Evolutionary conservation across 768 basidiomycete species (phyloP), one percentile per base, ranked within the genome.

Genomic region (Gloeostereum incarnatum): DNA sequence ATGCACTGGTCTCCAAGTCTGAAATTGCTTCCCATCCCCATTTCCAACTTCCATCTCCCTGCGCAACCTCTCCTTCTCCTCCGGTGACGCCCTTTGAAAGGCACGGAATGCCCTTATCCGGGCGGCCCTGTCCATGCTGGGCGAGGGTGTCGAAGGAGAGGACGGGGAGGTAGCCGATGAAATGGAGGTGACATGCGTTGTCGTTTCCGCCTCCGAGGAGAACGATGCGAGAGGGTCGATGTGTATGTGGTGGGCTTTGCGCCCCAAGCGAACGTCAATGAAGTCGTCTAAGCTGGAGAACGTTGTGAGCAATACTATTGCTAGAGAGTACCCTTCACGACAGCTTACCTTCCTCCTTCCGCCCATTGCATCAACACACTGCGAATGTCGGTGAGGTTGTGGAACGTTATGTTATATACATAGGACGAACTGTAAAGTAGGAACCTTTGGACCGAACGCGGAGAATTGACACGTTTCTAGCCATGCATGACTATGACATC

Each of bases 341-440:
- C n/a, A 2, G 45, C 49, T 10, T 39, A 70, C 73, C 75, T 78
- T 45, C 89, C 89, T 5, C 81, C 86, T 66, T 92, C 87, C 0
- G 89, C 89, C 84, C 84, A 92, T 63, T 91, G 86, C 90, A 92
- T 92, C 17, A 92, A 62, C 7, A 91, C 78, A 47, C 87, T 90
- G 46, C 22, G 19, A 19, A 14, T 35, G 20, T n/a, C 7, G n/a
- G 9, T 35, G 10, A 14, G 42, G 5, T 8, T 22, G 6, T 16
- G 11, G 20, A 38, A 9, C 9, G 1, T 10, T n/a, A 24, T 11
- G 22, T 18, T n/a, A 6, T 18, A 38, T 10, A 35, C 17, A 1
- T 23, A 34, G 7, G 4, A 61, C 81, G 59, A 48, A 88, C 87
- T 92, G 87, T 25, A 96, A 58, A 1, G 92, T 84, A 3, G 88